Base-by-base conservation (phyloP, 1,284 basidiomycete species). In the Puccinia hordei region DNA sequence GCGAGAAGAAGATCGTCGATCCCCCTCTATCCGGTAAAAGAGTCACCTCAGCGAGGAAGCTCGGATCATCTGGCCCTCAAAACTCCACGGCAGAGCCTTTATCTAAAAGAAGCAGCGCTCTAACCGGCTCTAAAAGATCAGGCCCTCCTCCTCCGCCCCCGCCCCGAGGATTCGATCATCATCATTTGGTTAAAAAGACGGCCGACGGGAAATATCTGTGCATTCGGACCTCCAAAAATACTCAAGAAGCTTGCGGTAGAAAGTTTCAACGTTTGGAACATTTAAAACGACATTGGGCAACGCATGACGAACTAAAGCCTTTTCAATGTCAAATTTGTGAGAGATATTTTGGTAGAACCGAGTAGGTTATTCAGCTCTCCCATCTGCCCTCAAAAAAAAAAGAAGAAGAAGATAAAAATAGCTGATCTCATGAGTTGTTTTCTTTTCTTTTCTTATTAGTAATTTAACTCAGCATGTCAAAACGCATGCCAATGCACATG, bases 231-330 rank as follows among this genome's bases (percentile, higher is more conserved):
- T 55, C 33, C 17, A 72, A 72, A n/a, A 44, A 44, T 9, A 55
- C 69, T 8, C 24, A 33, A 33, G 51, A 33, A 13, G 5, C 51
- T 33, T 72, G 69, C 27, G 69, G 69, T 6, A 53, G 19, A 24
- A 72, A 55, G 51, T 69, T 69, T n/a, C 66, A 69, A 30, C 66
- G 66, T 30, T 69, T 38, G 17, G 66, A 69, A 24, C 66, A 69
- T 69, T 49, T 69, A 27, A 69, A 69, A 17, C 49, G 66, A 33
- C 66, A 69, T 69, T 30, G 44, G 46, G 66, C 66, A 6, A 69
- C 66, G 27, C 66, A 69, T 44, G 46, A 46, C 46, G 44, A 46
- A 10, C 44, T 69, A 12, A 69, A 49, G n/a, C 41, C 66, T 27
- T 49, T 27, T 33, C 38, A 69, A 69, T 69, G 66, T 33, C 44